Evolutionary conservation across 345 rosid species (phyloP), one percentile per base, ranked within the genome.

Genomic region (Euphorbia peplus): DNA sequence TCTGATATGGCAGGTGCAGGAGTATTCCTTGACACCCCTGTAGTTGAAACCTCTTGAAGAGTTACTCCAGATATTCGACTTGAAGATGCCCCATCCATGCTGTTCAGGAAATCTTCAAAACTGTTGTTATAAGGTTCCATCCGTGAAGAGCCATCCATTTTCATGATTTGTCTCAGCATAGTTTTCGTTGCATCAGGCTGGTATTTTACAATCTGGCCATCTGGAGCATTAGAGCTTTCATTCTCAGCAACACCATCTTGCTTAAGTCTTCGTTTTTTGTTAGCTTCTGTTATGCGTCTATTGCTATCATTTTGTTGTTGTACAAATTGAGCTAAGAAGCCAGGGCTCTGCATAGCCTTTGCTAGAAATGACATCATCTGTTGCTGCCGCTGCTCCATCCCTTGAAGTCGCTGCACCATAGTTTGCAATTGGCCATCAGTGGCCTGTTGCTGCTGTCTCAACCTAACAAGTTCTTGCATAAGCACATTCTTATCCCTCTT

Each of bases 401-500:
- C 97, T 59, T 90, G 99, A 75, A 95, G 93, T 57, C 90, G 90
- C 78, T 95, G 93, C 63, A 84, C 92, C 98, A 87, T 86, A 4
- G 89, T 74, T 70, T 89, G 98, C 73, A 95, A 83, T 79, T 95
- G 92, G 83, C 75, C 73, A 71, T 95, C 99, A 48, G 96, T 95
- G 64, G 92, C 55, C 76, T 91, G 99, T 77, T 95, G 99, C 77
- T 95, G 97, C 82, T 90, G 98, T 70, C 99, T 88, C 70, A 91
- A 76, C 80, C 93, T 78, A 47, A 95, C 98, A 51, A 91, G 93
- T 75, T 95, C 97, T 87, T 92, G 98, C 99, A 91, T 91, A 52
- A 95, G 96, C 70, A 95, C 97, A 71, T 95, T 91, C 81, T 91
- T 95, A 79, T 95, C 99, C 83, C 99, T 85, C 83, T 95, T 95